Percentiles rank a stretch among this genome's conserved stretches.
phyloP scores from a whole-genome alignment of 1,284 basidiomycete species.

The Malassezia restricta region DNA sequence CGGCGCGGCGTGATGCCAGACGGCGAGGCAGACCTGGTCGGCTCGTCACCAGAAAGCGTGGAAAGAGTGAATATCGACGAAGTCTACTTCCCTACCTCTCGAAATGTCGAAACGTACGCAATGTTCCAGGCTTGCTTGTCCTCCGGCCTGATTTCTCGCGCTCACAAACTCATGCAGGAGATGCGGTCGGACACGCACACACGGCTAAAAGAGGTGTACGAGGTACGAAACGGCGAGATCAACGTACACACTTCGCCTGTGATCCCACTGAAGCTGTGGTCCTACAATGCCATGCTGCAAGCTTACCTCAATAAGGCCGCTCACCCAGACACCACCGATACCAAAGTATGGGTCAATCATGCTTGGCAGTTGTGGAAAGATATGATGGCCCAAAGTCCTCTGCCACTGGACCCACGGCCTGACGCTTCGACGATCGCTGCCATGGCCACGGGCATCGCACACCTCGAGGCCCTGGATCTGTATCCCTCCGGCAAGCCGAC shows the following conservation, averaged over 20 bases:
- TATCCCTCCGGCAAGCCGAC: constrained; percentile 22
- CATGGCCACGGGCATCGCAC: constrained; percentile 33
- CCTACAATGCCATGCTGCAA: constrained; percentile 38
- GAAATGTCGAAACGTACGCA: constrained; percentile 26
- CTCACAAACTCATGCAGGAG: constrained; percentile 34
- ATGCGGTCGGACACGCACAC: constrained; percentile 23
- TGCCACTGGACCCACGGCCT: constrained; percentile 23
- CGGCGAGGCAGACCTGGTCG: not conserved
- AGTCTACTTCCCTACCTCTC: constrained; percentile 27
- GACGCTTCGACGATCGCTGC: constrained; percentile 27
- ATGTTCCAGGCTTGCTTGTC: constrained; percentile 39
- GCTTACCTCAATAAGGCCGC: constrained; percentile 34
- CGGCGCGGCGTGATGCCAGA: not conserved
- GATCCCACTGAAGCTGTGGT: constrained; percentile 23
- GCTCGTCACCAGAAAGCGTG: constrained; percentile 10
- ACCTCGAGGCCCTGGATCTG: constrained; percentile 18
- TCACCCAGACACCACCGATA: constrained; percentile 20
- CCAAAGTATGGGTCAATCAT: constrained; percentile 18
- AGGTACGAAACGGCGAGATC: constrained; percentile 15
- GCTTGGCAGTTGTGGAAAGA: constrained; percentile 30
- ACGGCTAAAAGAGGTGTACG: constrained; percentile 21
- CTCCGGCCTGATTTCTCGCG: constrained; percentile 34
- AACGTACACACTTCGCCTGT: constrained; percentile 2
- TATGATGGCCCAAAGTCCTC: constrained; percentile 19
- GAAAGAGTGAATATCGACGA: constrained; percentile 26